These are phyloP conservation scores for Sclerotiophoma versabilis DNA, from an alignment of 2,329 filamentous ascomycete species.

Conservation along the genomic window DNA sequence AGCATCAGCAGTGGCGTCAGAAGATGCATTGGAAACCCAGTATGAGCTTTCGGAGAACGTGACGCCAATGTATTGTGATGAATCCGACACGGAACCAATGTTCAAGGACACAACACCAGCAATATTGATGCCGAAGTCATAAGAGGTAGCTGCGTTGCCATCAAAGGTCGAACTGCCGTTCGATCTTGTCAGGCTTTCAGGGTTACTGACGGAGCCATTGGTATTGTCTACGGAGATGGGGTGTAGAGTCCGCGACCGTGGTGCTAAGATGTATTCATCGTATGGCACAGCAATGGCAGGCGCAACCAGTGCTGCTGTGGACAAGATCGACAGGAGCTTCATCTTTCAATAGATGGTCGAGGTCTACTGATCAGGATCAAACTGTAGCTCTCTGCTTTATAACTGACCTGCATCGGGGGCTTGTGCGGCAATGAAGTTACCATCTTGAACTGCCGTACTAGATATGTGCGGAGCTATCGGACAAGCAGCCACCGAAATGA, in stretches of 20 bases:
- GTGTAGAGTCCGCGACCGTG: conserved; percentile 43
- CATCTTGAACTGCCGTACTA: conserved; percentile 3
- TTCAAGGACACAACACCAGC: conserved; percentile 50
- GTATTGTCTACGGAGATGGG: conserved; percentile 47
- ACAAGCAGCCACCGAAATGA: conserved; percentile 16
- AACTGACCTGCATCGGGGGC: background rate
- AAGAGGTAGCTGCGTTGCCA: conserved; percentile 49
- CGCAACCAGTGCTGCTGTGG: conserved; percentile 1
- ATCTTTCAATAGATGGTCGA: background rate
- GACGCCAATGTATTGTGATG: conserved; percentile 52
- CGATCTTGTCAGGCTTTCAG: conserved; percentile 41
- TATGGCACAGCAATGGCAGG: conserved; percentile 34
- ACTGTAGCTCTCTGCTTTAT: background rate
- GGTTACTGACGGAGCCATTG: conserved; percentile 49
- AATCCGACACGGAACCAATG: conserved; percentile 43
- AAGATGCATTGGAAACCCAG: conserved; percentile 57
- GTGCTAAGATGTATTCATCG: conserved; percentile 53
- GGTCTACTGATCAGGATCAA: background rate
- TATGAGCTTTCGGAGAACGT: conserved; percentile 54
- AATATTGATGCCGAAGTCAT: conserved; percentile 54
- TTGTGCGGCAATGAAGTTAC: background rate
- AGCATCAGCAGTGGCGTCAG: conserved; percentile 57
- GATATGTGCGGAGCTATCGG: background rate
- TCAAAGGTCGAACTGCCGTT: conserved; percentile 45
- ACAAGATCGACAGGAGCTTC: background rate